Evolutionary conservation across 768 basidiomycete genomes (phyloP).

Genomic region (Crucibulum laeve): DNA sequence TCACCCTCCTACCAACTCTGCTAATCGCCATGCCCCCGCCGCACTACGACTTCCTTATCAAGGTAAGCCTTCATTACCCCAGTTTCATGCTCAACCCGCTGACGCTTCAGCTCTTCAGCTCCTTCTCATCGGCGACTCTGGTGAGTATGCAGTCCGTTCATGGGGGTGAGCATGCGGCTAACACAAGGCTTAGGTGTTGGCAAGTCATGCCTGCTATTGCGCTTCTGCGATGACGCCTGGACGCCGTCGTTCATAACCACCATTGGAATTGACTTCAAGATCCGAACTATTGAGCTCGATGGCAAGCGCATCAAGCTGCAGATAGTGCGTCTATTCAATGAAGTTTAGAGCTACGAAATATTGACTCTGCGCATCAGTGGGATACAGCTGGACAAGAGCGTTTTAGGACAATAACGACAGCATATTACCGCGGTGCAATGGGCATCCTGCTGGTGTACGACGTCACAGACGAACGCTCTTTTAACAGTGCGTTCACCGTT

Average conservation of each 20-base stretch:
- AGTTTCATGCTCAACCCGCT: constrained; percentile 5
- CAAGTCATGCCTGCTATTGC: constrained; percentile 91
- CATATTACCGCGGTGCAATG: constrained; percentile 99
- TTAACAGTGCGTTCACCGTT: constrained; percentile 71
- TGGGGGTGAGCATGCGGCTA: constrained; percentile 6
- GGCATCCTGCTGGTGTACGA: constrained; percentile 99
- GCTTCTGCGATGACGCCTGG: constrained; percentile 99
- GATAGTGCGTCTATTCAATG: constrained; percentile 59
- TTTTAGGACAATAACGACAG: constrained; percentile 97
- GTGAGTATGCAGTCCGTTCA: constrained; percentile 33
- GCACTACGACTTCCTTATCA: constrained; percentile 97
- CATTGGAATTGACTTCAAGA: constrained; percentile 99
- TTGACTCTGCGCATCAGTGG: constrained; percentile 59
- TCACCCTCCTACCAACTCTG: neutral
- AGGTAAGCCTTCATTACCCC: constrained; percentile 40
- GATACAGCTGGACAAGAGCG: constrained; percentile 99
- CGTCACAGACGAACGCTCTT: constrained; percentile 91
- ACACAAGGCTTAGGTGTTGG: constrained; percentile 67
- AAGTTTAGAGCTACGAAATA: neutral
- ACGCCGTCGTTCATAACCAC: constrained; percentile 99
- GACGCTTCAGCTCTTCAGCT: constrained; percentile 44
- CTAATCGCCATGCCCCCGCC: constrained; percentile 68
- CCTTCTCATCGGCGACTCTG: constrained; percentile 94
- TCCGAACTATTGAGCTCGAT: constrained; percentile 96
- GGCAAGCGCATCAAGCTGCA: constrained; percentile 99